Evolutionary conservation across 2,329 filamentous ascomycete species (phyloP), one percentile per base, ranked within the genome.

Genomic region (Aspergillus brasiliensis): DNA sequence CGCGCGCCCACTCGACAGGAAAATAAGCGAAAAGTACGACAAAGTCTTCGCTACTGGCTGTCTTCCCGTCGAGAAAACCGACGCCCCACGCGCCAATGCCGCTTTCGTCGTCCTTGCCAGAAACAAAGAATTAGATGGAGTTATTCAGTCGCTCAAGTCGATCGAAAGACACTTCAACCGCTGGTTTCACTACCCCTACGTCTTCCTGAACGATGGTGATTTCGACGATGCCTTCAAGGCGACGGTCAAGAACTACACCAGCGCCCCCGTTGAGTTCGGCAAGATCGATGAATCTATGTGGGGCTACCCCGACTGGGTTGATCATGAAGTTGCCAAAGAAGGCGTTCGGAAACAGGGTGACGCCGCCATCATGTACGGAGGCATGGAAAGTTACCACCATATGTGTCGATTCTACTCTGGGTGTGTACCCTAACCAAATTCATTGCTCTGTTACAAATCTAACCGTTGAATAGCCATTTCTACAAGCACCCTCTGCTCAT

Each of bases 321-420:
- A 99, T 74, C 86, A 88, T 67, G 93, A 95, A 75, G 91, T 97
- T 56, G 94, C 93, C 66, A 92, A 93, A 79, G 95, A 99, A 77
- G 94, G 94, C 62, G 96, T 99, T 72, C 88, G 91, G 56, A 97
- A 97, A 80, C 95, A 99, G 77, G 95, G 95, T 66, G 95, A 99
- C 77, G 88, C 89, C 53, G 95, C 95, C 49, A 96, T 99, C 82
- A 99, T 99, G 95, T 99, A 98, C 75, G 95, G 95, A 75, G 95
- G 95, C 49, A 89, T 99, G 83, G 95, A 98, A 77, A 97, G 93
- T 79, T 99, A 99, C 75, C 95, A 99, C 73, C 90, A 96, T 78
- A 99, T 99, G 95, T 99, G 95, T 76, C 88, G 95, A 69, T 99
- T 99, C 82, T 99, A 99, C 80, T 99, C 95, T 64, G 95, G 94